Percentiles rank a stretch among this genome's conserved stretches.
Conservation (phyloP, 305 asterid species). For the Ilex paraguariensis region DNA sequence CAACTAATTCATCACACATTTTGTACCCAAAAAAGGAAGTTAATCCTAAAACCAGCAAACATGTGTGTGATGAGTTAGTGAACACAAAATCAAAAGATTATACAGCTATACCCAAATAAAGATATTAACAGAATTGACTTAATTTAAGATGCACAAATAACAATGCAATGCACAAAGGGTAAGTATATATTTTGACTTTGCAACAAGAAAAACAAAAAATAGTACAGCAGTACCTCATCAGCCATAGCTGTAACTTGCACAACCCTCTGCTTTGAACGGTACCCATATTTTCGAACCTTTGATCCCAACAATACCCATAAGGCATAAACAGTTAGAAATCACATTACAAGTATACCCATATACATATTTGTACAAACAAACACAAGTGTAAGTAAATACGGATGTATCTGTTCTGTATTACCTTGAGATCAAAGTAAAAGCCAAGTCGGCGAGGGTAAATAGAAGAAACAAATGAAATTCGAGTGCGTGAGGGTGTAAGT, state of each 20-base stretch:
- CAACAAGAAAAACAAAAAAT: neutral
- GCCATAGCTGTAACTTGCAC: conserved; percentile 49
- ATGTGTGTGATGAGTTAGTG: too few species aligned
- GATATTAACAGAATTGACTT: too few species aligned
- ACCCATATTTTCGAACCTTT: conserved; percentile 32
- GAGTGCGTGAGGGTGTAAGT: conserved; percentile 13
- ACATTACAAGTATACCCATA: neutral
- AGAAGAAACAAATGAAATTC: conserved; percentile 23
- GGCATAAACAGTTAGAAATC: too few species aligned
- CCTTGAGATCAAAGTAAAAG: conserved; percentile 31
- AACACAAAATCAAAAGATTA: too few species aligned
- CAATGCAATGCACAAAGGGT: neutral
- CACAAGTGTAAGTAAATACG: neutral
- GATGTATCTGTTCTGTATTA: conserved; percentile 13
- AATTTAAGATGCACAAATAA: too few species aligned
- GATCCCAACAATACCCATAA: conserved; percentile 37
- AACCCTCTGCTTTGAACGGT: conserved; percentile 28
- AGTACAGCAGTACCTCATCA: conserved; percentile 49
- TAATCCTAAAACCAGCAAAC: too few species aligned
- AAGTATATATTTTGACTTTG: neutral
- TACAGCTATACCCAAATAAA: too few species aligned
- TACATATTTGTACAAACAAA: neutral
- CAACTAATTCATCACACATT: too few species aligned
- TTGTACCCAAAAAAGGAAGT: too few species aligned
- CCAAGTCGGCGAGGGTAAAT: conserved; percentile 12